phyloP scores from a whole-genome alignment of 2,329 filamentous ascomycete species.

The Phaeoacremonium minimum region DNA sequence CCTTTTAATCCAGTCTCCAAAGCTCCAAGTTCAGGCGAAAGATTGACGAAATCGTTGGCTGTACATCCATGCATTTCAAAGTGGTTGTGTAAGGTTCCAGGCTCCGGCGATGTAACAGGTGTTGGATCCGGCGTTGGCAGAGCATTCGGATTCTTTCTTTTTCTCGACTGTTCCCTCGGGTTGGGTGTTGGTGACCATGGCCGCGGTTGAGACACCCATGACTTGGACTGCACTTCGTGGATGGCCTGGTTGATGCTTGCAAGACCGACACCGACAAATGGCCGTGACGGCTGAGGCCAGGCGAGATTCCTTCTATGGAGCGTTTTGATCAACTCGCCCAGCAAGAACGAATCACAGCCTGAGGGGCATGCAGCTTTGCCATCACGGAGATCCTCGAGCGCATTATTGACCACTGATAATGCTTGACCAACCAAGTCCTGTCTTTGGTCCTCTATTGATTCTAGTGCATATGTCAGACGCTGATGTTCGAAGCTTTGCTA shows the following conservation, averaged over 20 bases:
- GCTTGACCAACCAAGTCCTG: constrained; percentile 17
- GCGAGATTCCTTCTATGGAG: constrained; percentile 16
- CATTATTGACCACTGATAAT: constrained; percentile 13
- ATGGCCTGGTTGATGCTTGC: constrained; percentile 14
- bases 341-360: constrained; percentile 20
- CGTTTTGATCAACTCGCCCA: constrained; percentile 21
- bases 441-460: constrained; percentile 20
- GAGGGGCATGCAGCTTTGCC: constrained; percentile 9
- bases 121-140: constrained; percentile 9
- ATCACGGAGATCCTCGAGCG: constrained; percentile 16
- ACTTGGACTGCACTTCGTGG: constrained; percentile 13
- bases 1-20: constrained; percentile 15
- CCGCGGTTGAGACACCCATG: constrained; percentile 1
- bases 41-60: constrained; percentile 11
- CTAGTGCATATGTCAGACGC: constrained; percentile 3
- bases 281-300: constrained; percentile 19
- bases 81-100: constrained; percentile 1
- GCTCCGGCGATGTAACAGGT: constrained; percentile 16
- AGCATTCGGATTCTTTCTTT: constrained; percentile 8
- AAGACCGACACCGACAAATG: constrained; percentile 19
- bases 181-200: background rate
- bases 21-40: constrained; percentile 11
- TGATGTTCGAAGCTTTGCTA: background rate
- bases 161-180: constrained; percentile 1
- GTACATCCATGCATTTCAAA: constrained; percentile 8